Conservation (phyloP, 495 filamentous ascomycete genomes). For the Cairneyella variabilis region DNA sequence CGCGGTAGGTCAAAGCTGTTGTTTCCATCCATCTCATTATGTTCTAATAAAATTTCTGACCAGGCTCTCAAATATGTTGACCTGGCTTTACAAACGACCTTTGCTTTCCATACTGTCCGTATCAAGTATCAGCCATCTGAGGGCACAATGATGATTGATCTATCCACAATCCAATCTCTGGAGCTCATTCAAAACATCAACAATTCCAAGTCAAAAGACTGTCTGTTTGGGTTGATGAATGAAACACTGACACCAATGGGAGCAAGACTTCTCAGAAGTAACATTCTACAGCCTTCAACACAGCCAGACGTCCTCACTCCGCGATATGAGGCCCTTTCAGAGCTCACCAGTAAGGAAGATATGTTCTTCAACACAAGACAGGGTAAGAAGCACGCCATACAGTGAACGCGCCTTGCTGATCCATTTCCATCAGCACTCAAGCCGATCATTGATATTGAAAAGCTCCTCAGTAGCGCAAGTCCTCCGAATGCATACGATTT, state of each 20-base stretch:
- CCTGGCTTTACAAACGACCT: constrained; percentile 52
- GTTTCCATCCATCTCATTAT: constrained; percentile 4
- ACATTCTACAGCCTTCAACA: constrained; percentile 87
- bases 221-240: constrained; percentile 80
- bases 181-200: constrained; percentile 89
- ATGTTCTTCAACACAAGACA: constrained; percentile 78
- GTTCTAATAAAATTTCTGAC: constrained; percentile 19
- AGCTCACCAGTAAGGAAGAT: constrained; percentile 77
- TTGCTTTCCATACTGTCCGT: constrained; percentile 72
- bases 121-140: constrained; percentile 87
- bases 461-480: constrained; percentile 56
- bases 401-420: neutral
- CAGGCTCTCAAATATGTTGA: constrained; percentile 84
- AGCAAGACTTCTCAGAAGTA: constrained; percentile 70
- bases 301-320: constrained; percentile 53
- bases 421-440: constrained; percentile 54
- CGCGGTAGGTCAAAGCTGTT: constrained; percentile 55
- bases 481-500: neutral
- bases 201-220: constrained; percentile 67
- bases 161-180: constrained; percentile 76
- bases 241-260: constrained; percentile 87
- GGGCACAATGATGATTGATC: constrained; percentile 91
- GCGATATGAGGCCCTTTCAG: constrained; percentile 81
- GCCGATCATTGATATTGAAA: constrained; percentile 67
- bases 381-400: constrained; percentile 32